phyloP scores from a whole-genome alignment of 257 asterid species.

The Salvia rosmarinus region DNA sequence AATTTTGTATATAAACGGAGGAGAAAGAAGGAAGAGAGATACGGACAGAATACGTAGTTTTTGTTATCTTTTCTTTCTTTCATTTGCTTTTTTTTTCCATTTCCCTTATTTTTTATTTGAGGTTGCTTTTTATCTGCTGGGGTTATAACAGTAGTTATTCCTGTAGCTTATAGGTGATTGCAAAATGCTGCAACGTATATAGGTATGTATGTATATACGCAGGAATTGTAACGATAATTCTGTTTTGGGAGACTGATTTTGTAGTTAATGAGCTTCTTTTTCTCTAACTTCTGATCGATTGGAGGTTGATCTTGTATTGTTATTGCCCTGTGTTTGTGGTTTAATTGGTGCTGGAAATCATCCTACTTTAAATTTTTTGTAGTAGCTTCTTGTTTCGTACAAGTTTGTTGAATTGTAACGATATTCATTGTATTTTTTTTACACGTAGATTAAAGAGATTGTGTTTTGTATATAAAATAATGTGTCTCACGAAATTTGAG shows the following conservation, averaged over 20 bases:
- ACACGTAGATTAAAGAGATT: no score
- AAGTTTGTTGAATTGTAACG: no score
- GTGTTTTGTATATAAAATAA: no score
- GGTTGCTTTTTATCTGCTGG: not conserved
- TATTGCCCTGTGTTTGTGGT: no score
- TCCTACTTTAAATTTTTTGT: not conserved
- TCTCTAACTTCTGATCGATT: not conserved
- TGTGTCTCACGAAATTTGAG: no score
- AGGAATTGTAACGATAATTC: not conserved
- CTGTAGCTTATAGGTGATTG: not conserved
- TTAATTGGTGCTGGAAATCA: not conserved
- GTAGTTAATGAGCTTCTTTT: not conserved
- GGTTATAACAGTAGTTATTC: not conserved
- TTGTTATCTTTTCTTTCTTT: not conserved
- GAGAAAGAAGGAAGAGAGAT: not conserved
- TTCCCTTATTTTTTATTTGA: not conserved
- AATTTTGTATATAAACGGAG: conserved; percentile 24
- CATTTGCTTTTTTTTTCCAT: not conserved
- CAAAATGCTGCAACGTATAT: not conserved
- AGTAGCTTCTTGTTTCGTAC: not conserved
- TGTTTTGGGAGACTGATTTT: not conserved
- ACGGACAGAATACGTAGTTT: not conserved
- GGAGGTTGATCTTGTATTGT: not conserved
- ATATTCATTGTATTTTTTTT: no score
- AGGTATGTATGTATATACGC: not conserved